Percentiles rank a stretch among this genome's conserved stretches.
Evolutionary conservation across 2,329 filamentous ascomycete genomes (phyloP).

Genomic region (Helminthosporium solani): DNA sequence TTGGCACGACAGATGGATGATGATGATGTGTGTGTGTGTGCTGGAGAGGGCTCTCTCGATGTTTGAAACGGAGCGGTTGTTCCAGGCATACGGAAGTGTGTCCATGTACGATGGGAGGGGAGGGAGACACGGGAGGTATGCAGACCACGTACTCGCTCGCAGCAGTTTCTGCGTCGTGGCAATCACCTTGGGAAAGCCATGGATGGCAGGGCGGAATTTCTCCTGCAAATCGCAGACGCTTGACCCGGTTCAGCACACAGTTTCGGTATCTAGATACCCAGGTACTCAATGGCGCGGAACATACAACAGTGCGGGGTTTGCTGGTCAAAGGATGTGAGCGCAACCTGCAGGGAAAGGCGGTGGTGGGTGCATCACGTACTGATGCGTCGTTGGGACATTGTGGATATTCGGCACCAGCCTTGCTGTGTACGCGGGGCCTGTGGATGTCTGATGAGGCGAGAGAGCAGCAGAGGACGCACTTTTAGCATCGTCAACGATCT

Average conservation of each 20-base stretch:
- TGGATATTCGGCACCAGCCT: conserved; percentile 4
- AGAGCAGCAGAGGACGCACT: conserved; percentile 13
- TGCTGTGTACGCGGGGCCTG: too few species aligned
- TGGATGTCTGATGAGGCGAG: conserved; percentile 10
- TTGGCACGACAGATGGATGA: not conserved
- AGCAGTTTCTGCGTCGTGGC: conserved; percentile 55
- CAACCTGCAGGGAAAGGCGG: conserved; percentile 7
- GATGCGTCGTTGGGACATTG: conserved; percentile 35
- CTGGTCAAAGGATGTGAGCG: conserved; percentile 28
- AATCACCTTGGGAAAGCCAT: conserved; percentile 76
- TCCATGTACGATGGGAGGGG: too few species aligned
- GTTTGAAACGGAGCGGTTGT: conserved; percentile 52
- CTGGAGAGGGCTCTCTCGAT: too few species aligned
- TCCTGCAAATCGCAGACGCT: conserved; percentile 96
- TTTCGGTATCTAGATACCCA: too few species aligned
- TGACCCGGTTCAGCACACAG: conserved; percentile 20
- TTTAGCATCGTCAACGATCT: not conserved
- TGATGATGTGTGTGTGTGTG: too few species aligned
- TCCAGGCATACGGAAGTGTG: too few species aligned
- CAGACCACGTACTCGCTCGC: conserved; percentile 49
- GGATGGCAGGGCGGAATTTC: conserved; percentile 80
- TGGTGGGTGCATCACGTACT: conserved; percentile 24
- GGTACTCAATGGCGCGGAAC: conserved; percentile 9
- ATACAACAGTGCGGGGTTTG: conserved; percentile 46
- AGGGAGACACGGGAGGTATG: conserved; percentile 6